Conservation (phyloP, 1,284 basidiomycete genomes). For the Chalciporus sp. region DNA sequence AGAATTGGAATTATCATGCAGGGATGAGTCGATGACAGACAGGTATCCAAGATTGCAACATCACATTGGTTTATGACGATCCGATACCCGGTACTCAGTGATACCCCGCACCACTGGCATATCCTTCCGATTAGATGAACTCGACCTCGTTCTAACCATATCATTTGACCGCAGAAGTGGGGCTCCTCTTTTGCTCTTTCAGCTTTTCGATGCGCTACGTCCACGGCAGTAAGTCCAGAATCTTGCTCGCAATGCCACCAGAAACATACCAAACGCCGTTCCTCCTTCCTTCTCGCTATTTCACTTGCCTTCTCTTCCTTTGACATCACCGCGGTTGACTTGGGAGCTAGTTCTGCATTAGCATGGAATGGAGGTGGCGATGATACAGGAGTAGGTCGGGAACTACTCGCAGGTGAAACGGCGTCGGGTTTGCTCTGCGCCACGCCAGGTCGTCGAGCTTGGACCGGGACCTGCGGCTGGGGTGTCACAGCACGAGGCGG, state of each 20-base stretch:
- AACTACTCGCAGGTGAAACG: constrained; percentile 23
- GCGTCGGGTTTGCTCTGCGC: background rate
- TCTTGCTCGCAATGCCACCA: background rate
- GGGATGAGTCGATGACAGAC: no score
- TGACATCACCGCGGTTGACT: constrained; percentile 47
- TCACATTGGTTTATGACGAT: no score
- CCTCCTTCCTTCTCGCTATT: constrained; percentile 87
- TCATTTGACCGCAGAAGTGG: constrained; percentile 19
- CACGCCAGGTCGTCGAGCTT: constrained; percentile 9
- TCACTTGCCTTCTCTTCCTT: constrained; percentile 91
- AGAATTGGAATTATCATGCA: no score
- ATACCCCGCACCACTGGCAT: no score
- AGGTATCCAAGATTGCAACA: no score
- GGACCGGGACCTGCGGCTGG: constrained; percentile 12
- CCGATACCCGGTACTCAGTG: no score
- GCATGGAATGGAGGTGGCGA: constrained; percentile 20
- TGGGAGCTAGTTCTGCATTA: constrained; percentile 13
- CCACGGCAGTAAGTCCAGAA: background rate
- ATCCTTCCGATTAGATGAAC: background rate
- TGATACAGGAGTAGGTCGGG: constrained; percentile 27
- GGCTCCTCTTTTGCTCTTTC: constrained; percentile 69
- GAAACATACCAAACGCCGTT: constrained; percentile 72
- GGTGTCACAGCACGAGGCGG: constrained; percentile 22
- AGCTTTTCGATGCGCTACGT: constrained; percentile 65
- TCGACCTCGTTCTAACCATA: background rate